phyloP scores from a whole-genome alignment of 2,329 filamentous ascomycete species.

The Pseudogymnoascus sp. region DNA sequence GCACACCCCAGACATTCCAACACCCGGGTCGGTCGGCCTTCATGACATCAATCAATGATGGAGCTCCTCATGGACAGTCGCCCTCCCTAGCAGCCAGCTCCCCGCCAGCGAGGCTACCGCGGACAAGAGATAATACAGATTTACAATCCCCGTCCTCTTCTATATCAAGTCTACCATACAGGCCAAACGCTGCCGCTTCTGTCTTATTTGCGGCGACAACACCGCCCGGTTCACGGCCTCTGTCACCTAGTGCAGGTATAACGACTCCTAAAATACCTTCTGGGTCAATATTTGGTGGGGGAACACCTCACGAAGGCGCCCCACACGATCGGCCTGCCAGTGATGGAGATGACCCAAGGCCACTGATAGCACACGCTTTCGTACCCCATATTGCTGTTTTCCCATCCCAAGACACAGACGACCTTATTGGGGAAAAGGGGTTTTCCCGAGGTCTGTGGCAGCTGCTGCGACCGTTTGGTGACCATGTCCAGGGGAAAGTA shows the following conservation, averaged over 20 bases:
- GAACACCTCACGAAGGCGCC: conserved; percentile 26
- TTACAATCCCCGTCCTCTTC: conserved; percentile 42
- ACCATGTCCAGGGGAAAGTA: conserved; percentile 78
- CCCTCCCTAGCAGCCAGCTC: conserved; percentile 61
- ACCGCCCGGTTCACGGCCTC: conserved; percentile 59
- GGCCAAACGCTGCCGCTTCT: conserved; percentile 50
- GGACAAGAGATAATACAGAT: conserved; percentile 45
- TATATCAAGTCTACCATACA: conserved; percentile 44
- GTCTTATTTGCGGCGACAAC: conserved; percentile 58
- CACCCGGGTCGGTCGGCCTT: conserved; percentile 29
- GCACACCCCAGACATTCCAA: background rate
- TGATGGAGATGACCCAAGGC: conserved; percentile 41
- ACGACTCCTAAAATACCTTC: conserved; percentile 49
- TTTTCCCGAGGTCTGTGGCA: conserved; percentile 76
- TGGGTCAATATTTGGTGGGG: conserved; percentile 48
- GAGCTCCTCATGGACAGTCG: conserved; percentile 57
- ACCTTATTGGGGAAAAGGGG: conserved; percentile 73
- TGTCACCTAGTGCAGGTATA: conserved; percentile 55
- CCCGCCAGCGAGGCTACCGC: conserved; percentile 50
- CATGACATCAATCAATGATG: conserved; percentile 64
- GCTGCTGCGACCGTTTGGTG: conserved; percentile 82
- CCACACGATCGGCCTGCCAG: conserved; percentile 17
- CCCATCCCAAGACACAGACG: conserved; percentile 78
- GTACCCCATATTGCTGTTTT: conserved; percentile 83
- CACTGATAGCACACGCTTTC: conserved; percentile 73